Percentiles rank a stretch among this genome's conserved stretches.
phyloP scores from a whole-genome alignment of 495 filamentous ascomycete species.

The Xanthoparmelia taractica region DNA sequence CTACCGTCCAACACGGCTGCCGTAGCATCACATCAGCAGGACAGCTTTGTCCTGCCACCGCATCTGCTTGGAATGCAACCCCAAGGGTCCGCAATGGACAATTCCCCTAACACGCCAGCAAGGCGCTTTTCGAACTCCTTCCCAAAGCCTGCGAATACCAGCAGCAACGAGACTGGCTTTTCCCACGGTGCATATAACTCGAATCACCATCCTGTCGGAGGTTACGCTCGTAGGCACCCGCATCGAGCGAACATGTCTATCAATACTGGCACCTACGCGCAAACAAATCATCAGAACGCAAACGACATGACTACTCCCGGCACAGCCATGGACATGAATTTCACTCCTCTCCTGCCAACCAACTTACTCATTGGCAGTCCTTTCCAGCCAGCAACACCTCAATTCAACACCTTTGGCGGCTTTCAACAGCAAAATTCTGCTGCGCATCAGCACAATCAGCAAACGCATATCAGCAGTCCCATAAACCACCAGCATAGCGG shows the following conservation, averaged over 20 bases:
- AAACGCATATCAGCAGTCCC: slow-evolving; percentile 49
- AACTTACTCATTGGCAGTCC: slow-evolving; percentile 92
- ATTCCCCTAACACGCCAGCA: slow-evolving; percentile 39
- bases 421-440: slow-evolving; percentile 64
- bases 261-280: slow-evolving; percentile 59
- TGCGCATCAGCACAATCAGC: slow-evolving; percentile 49
- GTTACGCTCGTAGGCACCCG: slow-evolving; percentile 75
- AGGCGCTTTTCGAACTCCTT: slow-evolving; percentile 54
- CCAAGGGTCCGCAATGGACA: slow-evolving; percentile 44
- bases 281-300: slow-evolving; percentile 48
- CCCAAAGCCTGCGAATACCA: slow-evolving; percentile 59
- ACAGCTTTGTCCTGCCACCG: slow-evolving; percentile 66
- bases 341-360: slow-evolving; percentile 89
- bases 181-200: slow-evolving; percentile 84
- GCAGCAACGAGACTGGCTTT: slow-evolving; percentile 72
- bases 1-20: slow-evolving; percentile 11
- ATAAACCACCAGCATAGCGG: slow-evolving; percentile 56
- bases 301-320: slow-evolving; percentile 80
- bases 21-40: slow-evolving; percentile 42
- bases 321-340: slow-evolving; percentile 93
- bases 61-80: slow-evolving; percentile 81
- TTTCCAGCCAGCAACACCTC: slow-evolving; percentile 90
- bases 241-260: slow-evolving; percentile 84
- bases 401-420: slow-evolving; percentile 74
- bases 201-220: slow-evolving; percentile 58